Conservation (phyloP, 2,329 filamentous ascomycete genomes). For the Botryotinia calthae region DNA sequence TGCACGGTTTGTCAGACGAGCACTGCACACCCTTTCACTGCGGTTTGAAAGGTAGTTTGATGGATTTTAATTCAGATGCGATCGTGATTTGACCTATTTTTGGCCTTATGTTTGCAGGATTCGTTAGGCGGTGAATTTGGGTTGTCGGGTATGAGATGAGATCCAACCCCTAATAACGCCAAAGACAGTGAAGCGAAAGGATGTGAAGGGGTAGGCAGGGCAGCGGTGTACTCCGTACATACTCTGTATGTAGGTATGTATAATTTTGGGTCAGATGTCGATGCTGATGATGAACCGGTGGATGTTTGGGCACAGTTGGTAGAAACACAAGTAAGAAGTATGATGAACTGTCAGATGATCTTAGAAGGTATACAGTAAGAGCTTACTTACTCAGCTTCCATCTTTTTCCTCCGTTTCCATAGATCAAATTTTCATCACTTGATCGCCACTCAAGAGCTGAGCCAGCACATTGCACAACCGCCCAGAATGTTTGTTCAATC, state of each 20-base stretch:
- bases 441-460: not conserved
- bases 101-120: not conserved
- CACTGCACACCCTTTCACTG: not conserved
- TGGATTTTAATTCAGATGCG: not conserved
- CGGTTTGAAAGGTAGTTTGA: not conserved
- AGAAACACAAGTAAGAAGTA: not conserved
- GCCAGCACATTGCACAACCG: not conserved
- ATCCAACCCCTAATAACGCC: not conserved
- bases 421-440: not conserved
- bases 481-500: not conserved
- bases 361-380: slow-evolving; percentile 3
- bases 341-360: slow-evolving; percentile 7
- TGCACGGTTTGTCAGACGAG: not conserved
- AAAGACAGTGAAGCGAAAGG: not conserved
- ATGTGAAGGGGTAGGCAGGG: not conserved
- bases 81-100: not conserved
- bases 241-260: not conserved
- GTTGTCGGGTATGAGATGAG: not conserved
- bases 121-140: not conserved
- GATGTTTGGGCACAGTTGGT: slow-evolving; percentile 2
- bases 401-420: not conserved
- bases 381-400: not conserved
- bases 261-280: not conserved
- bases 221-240: not conserved
- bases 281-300: slow-evolving; percentile 6